phyloP scores from a whole-genome alignment of 2,329 filamentous ascomycete species.

The Colletotrichum costaricense region DNA sequence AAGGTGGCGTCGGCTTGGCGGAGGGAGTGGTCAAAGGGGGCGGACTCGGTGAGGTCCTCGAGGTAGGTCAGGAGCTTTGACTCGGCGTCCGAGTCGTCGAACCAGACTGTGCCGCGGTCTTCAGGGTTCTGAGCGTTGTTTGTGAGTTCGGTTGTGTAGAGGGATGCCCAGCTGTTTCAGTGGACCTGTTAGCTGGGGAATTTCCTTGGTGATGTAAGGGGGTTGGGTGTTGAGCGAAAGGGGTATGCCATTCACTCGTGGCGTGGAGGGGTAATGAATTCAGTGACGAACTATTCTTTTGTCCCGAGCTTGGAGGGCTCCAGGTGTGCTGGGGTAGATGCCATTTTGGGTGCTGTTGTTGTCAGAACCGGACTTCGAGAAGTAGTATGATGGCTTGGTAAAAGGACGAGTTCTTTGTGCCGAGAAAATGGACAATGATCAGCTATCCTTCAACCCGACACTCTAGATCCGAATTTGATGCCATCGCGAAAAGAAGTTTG shows the following conservation, averaged over 20 bases:
- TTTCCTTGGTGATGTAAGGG: background rate
- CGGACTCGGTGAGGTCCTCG: conserved; percentile 37
- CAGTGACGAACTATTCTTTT: conserved; percentile 81
- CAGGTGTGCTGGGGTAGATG: conserved; percentile 71
- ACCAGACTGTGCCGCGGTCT: conserved; percentile 94
- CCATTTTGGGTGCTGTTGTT: background rate
- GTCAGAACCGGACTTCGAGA: no score
- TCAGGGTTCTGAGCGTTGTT: conserved; percentile 79
- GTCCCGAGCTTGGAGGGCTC: conserved; percentile 85
- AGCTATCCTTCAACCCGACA: background rate
- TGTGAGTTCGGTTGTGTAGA: conserved; percentile 77
- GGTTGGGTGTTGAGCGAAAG: conserved; percentile 10
- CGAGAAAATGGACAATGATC: background rate
- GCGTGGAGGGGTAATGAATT: conserved; percentile 12
- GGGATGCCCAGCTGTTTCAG: conserved; percentile 74
- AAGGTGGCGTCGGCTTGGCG: conserved; percentile 59
- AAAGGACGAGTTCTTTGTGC: no score
- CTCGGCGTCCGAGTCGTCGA: conserved; percentile 91
- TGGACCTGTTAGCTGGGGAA: conserved; percentile 28
- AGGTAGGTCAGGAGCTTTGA: conserved; percentile 81
- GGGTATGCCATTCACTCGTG: background rate
- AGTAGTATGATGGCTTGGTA: no score
- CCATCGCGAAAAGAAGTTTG: conserved; percentile 27
- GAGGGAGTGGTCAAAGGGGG: conserved; percentile 36
- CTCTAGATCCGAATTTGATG: conserved; percentile 16